phyloP scores from a whole-genome alignment of 768 basidiomycete genomes.

The Galerina sulciceps region DNA sequence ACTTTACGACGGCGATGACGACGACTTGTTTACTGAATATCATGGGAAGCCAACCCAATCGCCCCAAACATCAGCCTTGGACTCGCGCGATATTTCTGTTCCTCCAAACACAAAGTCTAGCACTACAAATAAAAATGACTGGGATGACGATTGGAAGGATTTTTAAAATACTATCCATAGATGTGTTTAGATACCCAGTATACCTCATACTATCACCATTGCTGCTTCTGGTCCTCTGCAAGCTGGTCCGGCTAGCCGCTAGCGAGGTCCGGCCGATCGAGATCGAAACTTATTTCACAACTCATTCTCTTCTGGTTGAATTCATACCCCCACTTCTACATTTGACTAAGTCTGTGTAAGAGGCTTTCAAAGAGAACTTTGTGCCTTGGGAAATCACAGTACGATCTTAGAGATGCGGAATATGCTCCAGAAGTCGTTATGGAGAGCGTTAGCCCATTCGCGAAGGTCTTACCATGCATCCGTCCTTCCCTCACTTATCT shows the following conservation, averaged over 20 bases:
- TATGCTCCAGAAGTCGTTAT: conserved; percentile 20
- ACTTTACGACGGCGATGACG: conserved; percentile 70
- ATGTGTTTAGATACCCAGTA: conserved; percentile 6
- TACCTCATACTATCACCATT: background rate
- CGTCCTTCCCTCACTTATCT: conserved; percentile 73
- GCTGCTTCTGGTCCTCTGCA: background rate
- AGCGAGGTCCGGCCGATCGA: conserved; percentile 39
- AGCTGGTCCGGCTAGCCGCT: too few species aligned
- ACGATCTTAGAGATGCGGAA: conserved; percentile 15
- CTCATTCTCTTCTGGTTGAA: background rate
- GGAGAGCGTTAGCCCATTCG: conserved; percentile 12
- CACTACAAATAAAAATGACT: conserved; percentile 57
- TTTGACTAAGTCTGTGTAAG: background rate
- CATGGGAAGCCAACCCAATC: conserved; percentile 21
- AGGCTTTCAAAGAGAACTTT: background rate
- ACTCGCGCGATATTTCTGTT: conserved; percentile 3
- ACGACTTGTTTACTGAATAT: conserved; percentile 66
- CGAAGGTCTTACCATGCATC: conserved; percentile 65
- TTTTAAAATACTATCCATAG: conserved; percentile 48
- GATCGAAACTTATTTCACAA: conserved; percentile 26
- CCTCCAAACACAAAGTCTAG: conserved; percentile 17
- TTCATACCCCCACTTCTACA: conserved; percentile 5
- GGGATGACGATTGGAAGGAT: conserved; percentile 85
- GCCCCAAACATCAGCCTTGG: conserved; percentile 21
- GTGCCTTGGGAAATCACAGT: background rate